A percentile compares a stretch with the other conserved stretches of the same genome.
These are phyloP conservation scores for Pythium aphanidermatum DNA, from an alignment of 352 stramenopile genomes.

Conservation along the genomic window DNA sequence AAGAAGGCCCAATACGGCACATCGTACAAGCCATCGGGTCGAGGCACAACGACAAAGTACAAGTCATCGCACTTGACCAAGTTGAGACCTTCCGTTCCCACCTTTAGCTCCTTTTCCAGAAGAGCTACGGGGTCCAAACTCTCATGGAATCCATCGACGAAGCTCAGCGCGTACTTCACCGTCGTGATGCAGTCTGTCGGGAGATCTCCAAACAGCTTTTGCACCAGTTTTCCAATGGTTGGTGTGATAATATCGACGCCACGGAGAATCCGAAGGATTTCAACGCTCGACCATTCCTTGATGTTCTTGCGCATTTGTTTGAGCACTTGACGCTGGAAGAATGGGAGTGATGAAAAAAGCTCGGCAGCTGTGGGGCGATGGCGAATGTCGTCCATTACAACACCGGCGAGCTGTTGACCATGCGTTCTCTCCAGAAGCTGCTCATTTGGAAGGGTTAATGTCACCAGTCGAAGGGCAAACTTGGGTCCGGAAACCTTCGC, in stretches of 20 bases:
- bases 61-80: conserved; percentile 51
- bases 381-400: conserved; percentile 45
- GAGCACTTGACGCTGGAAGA: conserved; percentile 72
- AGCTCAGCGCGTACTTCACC: conserved; percentile 63
- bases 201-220: conserved; percentile 69
- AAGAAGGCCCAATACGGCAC: conserved; percentile 84
- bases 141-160: conserved; percentile 61
- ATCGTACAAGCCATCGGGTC: conserved; percentile 16
- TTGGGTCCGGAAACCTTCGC: conserved; percentile 27
- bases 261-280: conserved; percentile 76
- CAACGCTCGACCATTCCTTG: conserved; percentile 79
- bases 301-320: conserved; percentile 61
- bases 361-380: conserved; percentile 28
- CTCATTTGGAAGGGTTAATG: conserved; percentile 73
- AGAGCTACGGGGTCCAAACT: conserved; percentile 46
- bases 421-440: conserved; percentile 41
- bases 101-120: conserved; percentile 54
- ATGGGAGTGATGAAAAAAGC: conserved; percentile 52
- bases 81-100: conserved; percentile 27
- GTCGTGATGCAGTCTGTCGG: conserved; percentile 49
- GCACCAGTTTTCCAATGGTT: conserved; percentile 53
- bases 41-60: conserved; percentile 55
- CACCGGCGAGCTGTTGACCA: conserved; percentile 35
- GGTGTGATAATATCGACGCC: conserved; percentile 59
- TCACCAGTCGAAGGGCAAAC: conserved; percentile 67